Conservation (phyloP, 805 yeast genomes). For the Lipomyces lipofer region DNA sequence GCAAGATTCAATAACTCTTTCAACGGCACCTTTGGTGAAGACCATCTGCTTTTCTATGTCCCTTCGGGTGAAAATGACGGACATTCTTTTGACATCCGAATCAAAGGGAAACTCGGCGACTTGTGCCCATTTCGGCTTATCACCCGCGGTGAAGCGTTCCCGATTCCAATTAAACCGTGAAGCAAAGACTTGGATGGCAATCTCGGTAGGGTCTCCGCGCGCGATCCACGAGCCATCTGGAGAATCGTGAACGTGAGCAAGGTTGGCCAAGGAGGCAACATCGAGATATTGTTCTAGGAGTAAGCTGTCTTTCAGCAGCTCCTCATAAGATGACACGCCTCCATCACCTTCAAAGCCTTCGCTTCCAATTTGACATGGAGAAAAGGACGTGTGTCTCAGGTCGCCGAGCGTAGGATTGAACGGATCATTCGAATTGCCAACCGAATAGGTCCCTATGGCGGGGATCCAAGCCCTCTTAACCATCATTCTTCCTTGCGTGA, state of each 20-base stretch:
- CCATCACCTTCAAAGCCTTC: not conserved
- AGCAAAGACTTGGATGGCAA: conserved; percentile 47
- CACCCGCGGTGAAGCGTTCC: conserved; percentile 36
- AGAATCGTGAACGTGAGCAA: conserved; percentile 55
- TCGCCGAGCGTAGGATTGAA: conserved; percentile 64
- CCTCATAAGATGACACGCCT: not conserved
- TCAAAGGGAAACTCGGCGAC: conserved; percentile 70
- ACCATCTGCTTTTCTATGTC: conserved; percentile 28
- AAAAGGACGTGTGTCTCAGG: conserved; percentile 29
- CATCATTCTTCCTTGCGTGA: conserved; percentile 77
- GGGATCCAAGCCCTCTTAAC: conserved; percentile 68
- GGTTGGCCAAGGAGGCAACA: conserved; percentile 70
- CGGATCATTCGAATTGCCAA: conserved; percentile 57
- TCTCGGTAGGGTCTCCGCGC: conserved; percentile 57
- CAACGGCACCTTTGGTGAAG: conserved; percentile 57
- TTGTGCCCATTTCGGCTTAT: conserved; percentile 45
- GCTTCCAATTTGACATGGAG: not conserved
- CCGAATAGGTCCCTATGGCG: conserved; percentile 48
- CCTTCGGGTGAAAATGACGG: conserved; percentile 49
- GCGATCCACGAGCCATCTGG: conserved; percentile 39
- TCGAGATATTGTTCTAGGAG: conserved; percentile 24
- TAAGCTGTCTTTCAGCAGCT: conserved; percentile 2
- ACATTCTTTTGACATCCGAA: conserved; percentile 69
- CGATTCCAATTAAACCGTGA: conserved; percentile 40
- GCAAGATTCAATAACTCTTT: conserved; percentile 47